Conservation (phyloP, 1,284 basidiomycete species). For the Athelia sp. region DNA sequence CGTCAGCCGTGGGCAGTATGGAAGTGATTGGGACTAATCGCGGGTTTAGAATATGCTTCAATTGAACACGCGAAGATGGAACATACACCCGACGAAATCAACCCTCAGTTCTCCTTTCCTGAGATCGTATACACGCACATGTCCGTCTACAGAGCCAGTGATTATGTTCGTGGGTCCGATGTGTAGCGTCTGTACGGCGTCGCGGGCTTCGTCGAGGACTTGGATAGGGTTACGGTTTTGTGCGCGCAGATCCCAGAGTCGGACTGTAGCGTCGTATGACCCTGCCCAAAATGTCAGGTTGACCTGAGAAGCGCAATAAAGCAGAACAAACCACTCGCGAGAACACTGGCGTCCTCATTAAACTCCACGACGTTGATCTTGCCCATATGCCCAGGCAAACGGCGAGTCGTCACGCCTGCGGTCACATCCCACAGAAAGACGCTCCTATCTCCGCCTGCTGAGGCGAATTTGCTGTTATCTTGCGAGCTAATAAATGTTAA, state of each 20-base stretch:
- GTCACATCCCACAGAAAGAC: constrained; percentile 97
- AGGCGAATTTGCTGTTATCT: constrained; percentile 93
- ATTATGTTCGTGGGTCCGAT: constrained; percentile 62
- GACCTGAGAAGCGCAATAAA: not conserved
- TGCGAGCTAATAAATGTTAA: constrained; percentile 53
- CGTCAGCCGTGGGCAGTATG: constrained; percentile 70
- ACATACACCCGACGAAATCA: constrained; percentile 87
- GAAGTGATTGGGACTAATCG: constrained; percentile 82
- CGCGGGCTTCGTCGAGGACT: constrained; percentile 83
- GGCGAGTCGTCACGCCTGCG: constrained; percentile 74
- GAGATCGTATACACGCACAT: constrained; percentile 89
- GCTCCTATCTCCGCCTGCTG: constrained; percentile 88
- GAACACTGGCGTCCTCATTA: constrained; percentile 78
- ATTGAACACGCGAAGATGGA: not conserved
- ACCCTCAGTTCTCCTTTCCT: constrained; percentile 85
- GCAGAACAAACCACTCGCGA: constrained; percentile 71
- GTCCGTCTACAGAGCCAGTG: constrained; percentile 87
- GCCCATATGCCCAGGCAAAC: constrained; percentile 84
- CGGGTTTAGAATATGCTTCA: not conserved
- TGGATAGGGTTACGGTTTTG: constrained; percentile 85
- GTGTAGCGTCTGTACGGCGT: constrained; percentile 82
- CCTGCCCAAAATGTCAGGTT: constrained; percentile 36
- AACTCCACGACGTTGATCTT: constrained; percentile 91
- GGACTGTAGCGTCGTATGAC: constrained; percentile 84
- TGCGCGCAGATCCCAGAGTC: constrained; percentile 86